A percentile compares a stretch with the other conserved stretches of the same genome.
Evolutionary conservation across 345 rosid genomes (phyloP).

Genomic region (Euphorbia lathyris): DNA sequence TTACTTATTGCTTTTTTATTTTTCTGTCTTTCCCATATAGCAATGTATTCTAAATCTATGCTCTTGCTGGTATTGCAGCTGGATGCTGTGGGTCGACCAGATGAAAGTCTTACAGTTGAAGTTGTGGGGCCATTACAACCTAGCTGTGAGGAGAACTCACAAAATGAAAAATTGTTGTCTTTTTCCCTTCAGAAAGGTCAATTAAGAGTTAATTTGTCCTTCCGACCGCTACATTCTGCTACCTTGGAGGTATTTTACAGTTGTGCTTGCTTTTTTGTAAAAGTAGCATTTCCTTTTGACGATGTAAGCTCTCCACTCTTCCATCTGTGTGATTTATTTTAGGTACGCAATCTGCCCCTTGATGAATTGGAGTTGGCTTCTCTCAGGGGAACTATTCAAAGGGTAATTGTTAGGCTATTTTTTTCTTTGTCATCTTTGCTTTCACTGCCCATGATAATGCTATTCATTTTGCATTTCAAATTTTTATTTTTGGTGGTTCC

Average conservation of each 20-base stretch:
- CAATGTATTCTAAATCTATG: conserved; percentile 15
- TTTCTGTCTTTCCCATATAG: neutral
- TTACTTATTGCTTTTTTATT: conserved; percentile 6
- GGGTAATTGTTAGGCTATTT: conserved; percentile 42
- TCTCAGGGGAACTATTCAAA: conserved; percentile 80
- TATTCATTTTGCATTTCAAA: neutral
- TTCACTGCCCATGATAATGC: neutral
- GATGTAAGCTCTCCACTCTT: conserved; percentile 10
- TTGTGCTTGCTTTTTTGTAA: conserved; percentile 10
- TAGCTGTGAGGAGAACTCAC: conserved; percentile 47
- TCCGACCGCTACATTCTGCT: conserved; percentile 72
- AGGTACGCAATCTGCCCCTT: conserved; percentile 89
- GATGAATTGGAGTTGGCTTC: conserved; percentile 98
- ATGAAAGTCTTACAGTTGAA: conserved; percentile 85
- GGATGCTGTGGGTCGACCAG: conserved; percentile 86
- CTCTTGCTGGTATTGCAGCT: conserved; percentile 51
- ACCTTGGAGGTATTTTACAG: conserved; percentile 69
- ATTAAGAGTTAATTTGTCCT: conserved; percentile 71
- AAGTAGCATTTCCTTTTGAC: neutral
- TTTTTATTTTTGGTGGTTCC: neutral
- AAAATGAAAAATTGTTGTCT: conserved; percentile 67
- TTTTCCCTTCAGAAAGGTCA: conserved; percentile 92
- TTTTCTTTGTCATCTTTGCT: neutral
- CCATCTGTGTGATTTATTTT: conserved; percentile 25
- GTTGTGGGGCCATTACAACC: conserved; percentile 62